Evolutionary conservation across 805 yeast genomes (phyloP), one percentile per base, ranked within the genome.

Genomic region (Zygotorulaspora danielsina): DNA sequence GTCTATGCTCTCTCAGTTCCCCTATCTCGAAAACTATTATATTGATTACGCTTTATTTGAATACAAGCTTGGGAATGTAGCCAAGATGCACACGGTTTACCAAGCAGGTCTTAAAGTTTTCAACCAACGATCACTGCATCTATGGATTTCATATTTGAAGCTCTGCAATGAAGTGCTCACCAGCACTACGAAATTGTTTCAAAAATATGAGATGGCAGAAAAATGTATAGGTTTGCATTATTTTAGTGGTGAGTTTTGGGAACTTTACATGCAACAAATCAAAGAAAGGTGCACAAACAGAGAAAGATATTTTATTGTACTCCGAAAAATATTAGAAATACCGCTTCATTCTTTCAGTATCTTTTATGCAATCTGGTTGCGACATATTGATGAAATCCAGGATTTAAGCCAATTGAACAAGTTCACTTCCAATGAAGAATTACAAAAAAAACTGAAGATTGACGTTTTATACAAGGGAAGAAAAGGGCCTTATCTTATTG

Each of bases 241-340:
- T 32, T 51, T 48, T 38, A 51, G 60, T 38, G 63, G 63, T 11
- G 64, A 58, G 27, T 63, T 61, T 46, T 63, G 67, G 67, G 54
- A 51, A 19, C 19, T 63, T 31, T 63, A 63, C 34, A 37, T 63
- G 19, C 46, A 55, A 8, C 64, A 57, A 32, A 20, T 60, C 5
- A 32, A 39, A 22, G 41, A 44, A 32, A 48, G 63, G 25, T 50
- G 59, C 30, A 39, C 52, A 0, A 48, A 43, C 6, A 42, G 39
- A n/a, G 34, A 32, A 5, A 46, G 51, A 25, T 61, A 57, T 39
- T 42, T 54, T n/a, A 45, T 48, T 15, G 44, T 55, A 4, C 46
- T 63, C 10, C 49, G 66, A 28, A 54, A 61, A 27, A 38, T 59
- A 2, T 28, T 63, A n/a, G 64, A 56, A 34, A 48, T 57, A 6